Evolutionary conservation across 1,284 basidiomycete genomes (phyloP).

Genomic region (Cutaneotrichosporon cutaneum): DNA sequence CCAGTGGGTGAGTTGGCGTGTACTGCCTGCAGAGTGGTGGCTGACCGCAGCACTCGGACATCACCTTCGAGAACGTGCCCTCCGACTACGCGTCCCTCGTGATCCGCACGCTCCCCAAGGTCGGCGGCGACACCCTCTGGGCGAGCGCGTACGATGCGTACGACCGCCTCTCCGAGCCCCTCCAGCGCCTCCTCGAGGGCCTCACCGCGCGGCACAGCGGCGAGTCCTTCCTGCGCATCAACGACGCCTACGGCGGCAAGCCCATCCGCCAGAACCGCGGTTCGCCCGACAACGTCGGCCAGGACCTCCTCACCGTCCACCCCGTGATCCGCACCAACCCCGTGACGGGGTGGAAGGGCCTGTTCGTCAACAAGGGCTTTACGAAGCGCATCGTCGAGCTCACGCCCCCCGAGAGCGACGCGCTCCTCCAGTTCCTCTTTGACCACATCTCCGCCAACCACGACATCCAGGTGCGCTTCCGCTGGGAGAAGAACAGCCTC

Average conservation of each 20-base stretch:
- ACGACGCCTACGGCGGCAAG: conserved; percentile 7
- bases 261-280: conserved; percentile 52
- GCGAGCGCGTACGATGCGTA: conserved; percentile 63
- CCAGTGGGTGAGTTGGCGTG: conserved; percentile 11
- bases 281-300: conserved; percentile 62
- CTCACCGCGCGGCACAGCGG: conserved; percentile 62
- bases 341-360: conserved; percentile 74
- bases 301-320: conserved; percentile 63
- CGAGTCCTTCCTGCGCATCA: conserved; percentile 57
- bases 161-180: conserved; percentile 61
- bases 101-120: conserved; percentile 61
- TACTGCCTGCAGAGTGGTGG: too few relatives aligned
- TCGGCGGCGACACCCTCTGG: conserved; percentile 55
- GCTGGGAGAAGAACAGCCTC: conserved; percentile 52
- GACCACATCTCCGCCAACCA: conserved; percentile 59
- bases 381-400: conserved; percentile 65
- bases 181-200: conserved; percentile 60
- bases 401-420: conserved; percentile 59
- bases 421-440: conserved; percentile 47
- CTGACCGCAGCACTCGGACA: conserved; percentile 55
- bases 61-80: conserved; percentile 66
- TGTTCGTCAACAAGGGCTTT: conserved; percentile 67
- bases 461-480: conserved; percentile 62
- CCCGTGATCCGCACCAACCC: conserved; percentile 54
- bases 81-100: conserved; percentile 64